A percentile compares a stretch with the other conserved stretches of the same genome.
Evolutionary conservation across 345 rosid species (phyloP).

Genomic region (Firmiana major): DNA sequence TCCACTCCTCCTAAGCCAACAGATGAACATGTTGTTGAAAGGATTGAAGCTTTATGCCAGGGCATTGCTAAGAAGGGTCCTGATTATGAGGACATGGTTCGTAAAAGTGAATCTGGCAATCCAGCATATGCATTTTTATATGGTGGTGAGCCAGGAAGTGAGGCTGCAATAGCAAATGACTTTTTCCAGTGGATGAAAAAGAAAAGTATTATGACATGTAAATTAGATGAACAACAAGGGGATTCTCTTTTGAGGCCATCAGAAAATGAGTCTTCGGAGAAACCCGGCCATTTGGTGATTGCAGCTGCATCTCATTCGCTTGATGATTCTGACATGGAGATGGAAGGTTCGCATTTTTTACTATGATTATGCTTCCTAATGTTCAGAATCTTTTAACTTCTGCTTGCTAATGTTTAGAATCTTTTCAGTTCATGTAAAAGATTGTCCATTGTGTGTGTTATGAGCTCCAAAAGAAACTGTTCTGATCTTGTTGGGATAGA

Average conservation of each 20-base stretch:
- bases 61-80: background rate
- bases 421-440: background rate
- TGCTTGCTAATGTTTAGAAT: background rate
- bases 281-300: slow-evolving; percentile 10
- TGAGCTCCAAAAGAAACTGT: background rate
- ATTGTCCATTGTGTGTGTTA: background rate
- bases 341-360: slow-evolving; percentile 60
- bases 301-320: slow-evolving; percentile 24
- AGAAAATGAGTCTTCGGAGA: slow-evolving; percentile 16
- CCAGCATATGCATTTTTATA: slow-evolving; percentile 6
- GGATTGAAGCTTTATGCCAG: slow-evolving; percentile 1
- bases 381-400: background rate
- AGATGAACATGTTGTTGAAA: slow-evolving; percentile 4
- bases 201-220: background rate
- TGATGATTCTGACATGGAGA: slow-evolving; percentile 77
- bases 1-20: slow-evolving; percentile 2
- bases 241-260: slow-evolving; percentile 15
- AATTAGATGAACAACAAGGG: slow-evolving; percentile 16
- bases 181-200: slow-evolving; percentile 1
- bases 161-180: background rate
- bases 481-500: background rate
- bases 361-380: slow-evolving; percentile 12
- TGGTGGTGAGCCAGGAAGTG: background rate
- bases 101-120: background rate
- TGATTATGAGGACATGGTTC: background rate